phyloP scores from a whole-genome alignment of 2,329 filamentous ascomycete genomes.

The Blastomyces gilchristii region DNA sequence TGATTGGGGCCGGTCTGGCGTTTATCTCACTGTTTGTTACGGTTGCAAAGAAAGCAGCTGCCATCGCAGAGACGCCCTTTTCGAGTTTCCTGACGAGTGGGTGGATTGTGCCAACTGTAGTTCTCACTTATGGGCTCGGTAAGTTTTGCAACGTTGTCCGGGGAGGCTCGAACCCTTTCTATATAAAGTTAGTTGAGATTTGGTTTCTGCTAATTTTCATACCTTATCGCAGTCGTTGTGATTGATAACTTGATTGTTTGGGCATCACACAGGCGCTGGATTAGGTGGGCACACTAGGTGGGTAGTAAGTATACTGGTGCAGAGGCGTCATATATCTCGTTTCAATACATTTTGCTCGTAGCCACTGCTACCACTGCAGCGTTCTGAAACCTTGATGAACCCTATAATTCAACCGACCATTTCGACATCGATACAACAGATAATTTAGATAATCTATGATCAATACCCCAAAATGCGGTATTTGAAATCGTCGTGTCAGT shows the following conservation, averaged over 20 bases:
- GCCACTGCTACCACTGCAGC: no score
- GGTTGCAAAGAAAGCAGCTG: neutral
- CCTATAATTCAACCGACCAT: neutral
- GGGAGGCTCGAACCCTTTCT: no score
- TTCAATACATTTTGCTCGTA: neutral
- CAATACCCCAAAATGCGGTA: neutral
- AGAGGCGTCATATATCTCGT: no score
- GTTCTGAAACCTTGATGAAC: neutral
- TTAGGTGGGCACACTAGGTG: neutral
- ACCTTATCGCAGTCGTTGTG: neutral
- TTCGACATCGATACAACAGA: neutral
- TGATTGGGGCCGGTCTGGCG: constrained; percentile 10
- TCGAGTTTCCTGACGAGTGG: neutral
- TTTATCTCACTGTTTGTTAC: constrained; percentile 10
- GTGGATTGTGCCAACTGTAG: constrained; percentile 12
- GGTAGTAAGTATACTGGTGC: neutral
- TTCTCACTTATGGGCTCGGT: constrained; percentile 7
- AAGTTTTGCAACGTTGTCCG: neutral
- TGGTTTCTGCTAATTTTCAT: neutral
- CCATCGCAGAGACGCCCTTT: neutral
- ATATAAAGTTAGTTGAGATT: no score
- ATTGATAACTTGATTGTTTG: neutral
- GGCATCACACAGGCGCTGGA: neutral
- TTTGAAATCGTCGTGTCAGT: neutral
- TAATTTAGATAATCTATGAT: neutral